phyloP scores from a whole-genome alignment of 176 grass and related monocot species.

The Olyra latifolia region DNA sequence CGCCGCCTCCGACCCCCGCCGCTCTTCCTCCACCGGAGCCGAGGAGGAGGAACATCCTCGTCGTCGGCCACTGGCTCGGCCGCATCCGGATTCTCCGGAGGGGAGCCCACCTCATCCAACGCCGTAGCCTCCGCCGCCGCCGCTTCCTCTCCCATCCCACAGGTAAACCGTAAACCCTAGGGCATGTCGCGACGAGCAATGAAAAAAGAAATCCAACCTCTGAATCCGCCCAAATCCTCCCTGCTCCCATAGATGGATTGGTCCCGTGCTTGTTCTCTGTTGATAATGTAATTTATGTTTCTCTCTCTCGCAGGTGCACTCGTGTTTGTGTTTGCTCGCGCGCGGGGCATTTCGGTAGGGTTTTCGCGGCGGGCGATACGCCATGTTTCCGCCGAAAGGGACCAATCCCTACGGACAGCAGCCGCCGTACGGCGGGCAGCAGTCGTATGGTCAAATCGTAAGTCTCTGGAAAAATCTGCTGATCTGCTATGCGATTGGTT shows the following conservation, averaged over 20 bases:
- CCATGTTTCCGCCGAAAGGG: conserved; percentile 80
- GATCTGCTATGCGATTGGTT: background rate
- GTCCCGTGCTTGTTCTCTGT: background rate
- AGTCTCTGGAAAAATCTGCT: background rate
- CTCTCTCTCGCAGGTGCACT: conserved; percentile 10
- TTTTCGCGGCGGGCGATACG: conserved; percentile 28
- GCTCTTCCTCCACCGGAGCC: background rate
- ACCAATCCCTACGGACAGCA: conserved; percentile 73
- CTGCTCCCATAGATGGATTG: background rate
- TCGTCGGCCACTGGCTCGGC: background rate
- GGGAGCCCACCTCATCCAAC: background rate
- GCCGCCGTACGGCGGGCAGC: conserved; percentile 52
- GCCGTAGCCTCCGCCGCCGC: background rate
- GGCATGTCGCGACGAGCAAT: background rate
- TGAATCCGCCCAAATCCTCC: background rate
- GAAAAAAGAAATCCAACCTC: conserved; percentile 12
- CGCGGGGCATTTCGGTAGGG: background rate
- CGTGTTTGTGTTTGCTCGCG: background rate
- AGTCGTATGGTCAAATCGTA: conserved; percentile 73
- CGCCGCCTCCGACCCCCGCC: conserved; percentile 21
- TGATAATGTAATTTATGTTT: background rate
- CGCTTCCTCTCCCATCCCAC: background rate
- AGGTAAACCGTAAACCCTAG: conserved; percentile 43
- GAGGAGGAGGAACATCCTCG: background rate
- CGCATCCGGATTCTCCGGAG: background rate